phyloP scores from a whole-genome alignment of 2,329 filamentous ascomycete species.

The Calonectria naviculata region DNA sequence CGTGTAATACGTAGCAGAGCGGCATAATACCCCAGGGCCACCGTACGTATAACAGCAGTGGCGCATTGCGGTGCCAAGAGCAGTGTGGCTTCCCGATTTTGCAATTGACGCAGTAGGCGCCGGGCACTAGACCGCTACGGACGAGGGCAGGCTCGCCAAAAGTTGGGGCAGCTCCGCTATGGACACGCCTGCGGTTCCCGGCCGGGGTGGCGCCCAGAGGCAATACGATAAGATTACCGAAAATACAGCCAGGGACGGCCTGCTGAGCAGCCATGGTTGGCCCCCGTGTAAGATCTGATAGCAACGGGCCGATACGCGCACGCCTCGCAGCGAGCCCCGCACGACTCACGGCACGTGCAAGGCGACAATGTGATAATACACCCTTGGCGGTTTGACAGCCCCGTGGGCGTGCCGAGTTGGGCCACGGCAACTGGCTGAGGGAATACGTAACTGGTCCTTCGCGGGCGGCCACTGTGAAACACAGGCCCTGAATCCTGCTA shows the following conservation, averaged over 20 bases:
- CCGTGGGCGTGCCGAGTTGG: background rate
- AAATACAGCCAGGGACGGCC: background rate
- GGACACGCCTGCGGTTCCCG: slow-evolving; percentile 1
- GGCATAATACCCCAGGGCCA: slow-evolving; percentile 1
- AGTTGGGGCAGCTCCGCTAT: background rate
- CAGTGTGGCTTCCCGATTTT: slow-evolving; percentile 2
- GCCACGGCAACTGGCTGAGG: background rate
- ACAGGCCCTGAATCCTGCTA: slow-evolving; percentile 1
- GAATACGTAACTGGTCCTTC: background rate
- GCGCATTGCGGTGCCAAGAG: background rate
- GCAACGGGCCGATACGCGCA: background rate
- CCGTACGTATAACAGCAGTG: background rate
- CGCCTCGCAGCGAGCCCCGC: background rate
- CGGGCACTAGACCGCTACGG: background rate
- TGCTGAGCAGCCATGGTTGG: background rate
- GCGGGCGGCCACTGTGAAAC: background rate
- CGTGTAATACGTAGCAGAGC: background rate
- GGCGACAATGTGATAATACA: background rate
- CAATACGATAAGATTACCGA: slow-evolving; percentile 8
- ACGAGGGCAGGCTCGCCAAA: background rate
- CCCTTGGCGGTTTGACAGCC: background rate
- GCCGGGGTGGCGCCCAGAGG: background rate
- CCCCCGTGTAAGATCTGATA: background rate
- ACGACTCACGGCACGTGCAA: background rate
- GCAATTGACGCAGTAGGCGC: slow-evolving; percentile 9